Percentiles rank a stretch among this genome's conserved stretches.
Conservation (phyloP, 148 eudicot genomes). For the Vaccinium darrowii region DNA sequence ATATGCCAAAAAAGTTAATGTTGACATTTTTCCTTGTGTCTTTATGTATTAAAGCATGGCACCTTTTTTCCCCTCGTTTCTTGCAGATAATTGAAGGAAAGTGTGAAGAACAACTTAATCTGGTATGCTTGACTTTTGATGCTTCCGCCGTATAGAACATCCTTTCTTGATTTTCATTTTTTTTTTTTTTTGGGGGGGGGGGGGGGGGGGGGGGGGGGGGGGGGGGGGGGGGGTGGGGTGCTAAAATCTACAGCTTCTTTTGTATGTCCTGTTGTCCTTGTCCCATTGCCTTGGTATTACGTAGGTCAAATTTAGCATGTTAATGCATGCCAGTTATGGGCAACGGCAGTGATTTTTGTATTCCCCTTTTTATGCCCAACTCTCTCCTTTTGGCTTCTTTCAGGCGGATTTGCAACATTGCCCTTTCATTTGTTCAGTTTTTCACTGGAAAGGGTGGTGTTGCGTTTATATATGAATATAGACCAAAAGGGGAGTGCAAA, state of each 20-base stretch:
- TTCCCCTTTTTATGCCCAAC: background rate
- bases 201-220: too few relatives aligned
- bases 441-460: background rate
- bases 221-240: too few relatives aligned
- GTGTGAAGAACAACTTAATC: slow-evolving; percentile 40
- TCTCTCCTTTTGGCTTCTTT: background rate
- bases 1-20: background rate
- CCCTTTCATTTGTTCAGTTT: background rate
- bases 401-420: background rate
- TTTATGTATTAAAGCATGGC: slow-evolving; percentile 4
- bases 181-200: background rate
- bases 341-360: background rate
- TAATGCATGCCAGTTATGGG: background rate
- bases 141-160: background rate
- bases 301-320: background rate
- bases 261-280: background rate
- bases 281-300: background rate
- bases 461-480: background rate
- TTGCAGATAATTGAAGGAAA: slow-evolving; percentile 69
- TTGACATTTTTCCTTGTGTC: background rate
- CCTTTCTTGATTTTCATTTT: background rate
- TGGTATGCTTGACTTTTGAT: background rate
- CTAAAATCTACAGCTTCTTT: background rate
- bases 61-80: slow-evolving; percentile 9
- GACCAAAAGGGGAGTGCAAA: background rate